Percentiles rank a stretch among this genome's conserved stretches.
These are phyloP conservation scores for Acer negundo DNA, from an alignment of 345 rosid species.

Conservation along the genomic window DNA sequence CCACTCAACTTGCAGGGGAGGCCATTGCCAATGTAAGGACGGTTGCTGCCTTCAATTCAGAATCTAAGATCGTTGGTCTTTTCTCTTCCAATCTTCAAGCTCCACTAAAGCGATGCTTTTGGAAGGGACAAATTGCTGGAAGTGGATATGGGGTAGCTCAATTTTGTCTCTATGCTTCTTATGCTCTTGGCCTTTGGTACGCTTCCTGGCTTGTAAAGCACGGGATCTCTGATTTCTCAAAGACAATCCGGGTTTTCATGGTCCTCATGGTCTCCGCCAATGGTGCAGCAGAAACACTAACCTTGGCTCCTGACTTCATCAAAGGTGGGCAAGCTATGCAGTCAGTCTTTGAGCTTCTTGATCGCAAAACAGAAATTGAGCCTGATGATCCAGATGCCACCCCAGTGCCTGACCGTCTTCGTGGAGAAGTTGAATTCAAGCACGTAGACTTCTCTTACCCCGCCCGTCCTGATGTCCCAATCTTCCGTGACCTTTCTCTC, in stretches of 20 bases:
- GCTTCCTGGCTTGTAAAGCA: conserved; percentile 99
- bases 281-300: conserved; percentile 96
- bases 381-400: conserved; percentile 90
- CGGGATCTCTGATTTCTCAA: conserved; percentile 95
- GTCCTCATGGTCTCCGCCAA: conserved; percentile 99
- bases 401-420: conserved; percentile 72
- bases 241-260: conserved; percentile 95
- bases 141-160: conserved; percentile 96
- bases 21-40: conserved; percentile 97
- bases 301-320: conserved; percentile 96
- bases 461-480: conserved; percentile 76
- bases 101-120: conserved; percentile 86
- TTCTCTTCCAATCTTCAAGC: conserved; percentile 75
- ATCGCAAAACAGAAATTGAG: conserved; percentile 96
- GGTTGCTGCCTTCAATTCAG: conserved; percentile 97
- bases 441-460: conserved; percentile 97
- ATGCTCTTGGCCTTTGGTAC: conserved; percentile 99
- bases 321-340: conserved; percentile 96
- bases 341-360: conserved; percentile 91
- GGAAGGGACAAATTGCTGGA: conserved; percentile 99
- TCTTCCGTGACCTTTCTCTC: conserved; percentile 82
- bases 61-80: conserved; percentile 77
- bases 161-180: conserved; percentile 88
- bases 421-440: conserved; percentile 94
- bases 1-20: conserved; percentile 95